These are phyloP conservation scores for Pythium guiyangense DNA, from an alignment of 352 stramenopile genomes.

Conservation along the genomic window DNA sequence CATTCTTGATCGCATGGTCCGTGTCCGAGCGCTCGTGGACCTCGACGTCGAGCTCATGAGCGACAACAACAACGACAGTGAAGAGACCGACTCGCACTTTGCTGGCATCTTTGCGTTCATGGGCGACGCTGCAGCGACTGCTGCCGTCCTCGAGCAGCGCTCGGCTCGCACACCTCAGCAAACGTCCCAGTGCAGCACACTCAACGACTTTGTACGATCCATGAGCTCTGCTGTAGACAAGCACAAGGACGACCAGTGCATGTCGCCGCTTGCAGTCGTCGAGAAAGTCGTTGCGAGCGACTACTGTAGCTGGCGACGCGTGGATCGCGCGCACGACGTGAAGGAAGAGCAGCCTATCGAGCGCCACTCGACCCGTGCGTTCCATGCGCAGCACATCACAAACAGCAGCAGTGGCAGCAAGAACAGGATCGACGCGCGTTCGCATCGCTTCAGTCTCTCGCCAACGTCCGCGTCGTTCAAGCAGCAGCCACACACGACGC, in stretches of 20 bases:
- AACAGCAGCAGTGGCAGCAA: not conserved
- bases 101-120: conserved; percentile 19
- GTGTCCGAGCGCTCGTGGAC: conserved; percentile 16
- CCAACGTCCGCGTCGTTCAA: not conserved
- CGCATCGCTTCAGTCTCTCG: too few relatives aligned
- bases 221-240: not conserved
- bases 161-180: not conserved
- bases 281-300: conserved; percentile 23
- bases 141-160: not conserved
- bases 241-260: not conserved
- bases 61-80: not conserved
- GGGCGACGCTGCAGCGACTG: not conserved
- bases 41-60: conserved; percentile 16
- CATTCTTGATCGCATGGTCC: not conserved
- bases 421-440: not conserved
- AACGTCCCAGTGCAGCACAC: not conserved
- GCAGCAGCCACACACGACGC: not conserved
- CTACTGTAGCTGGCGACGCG: conserved; percentile 19
- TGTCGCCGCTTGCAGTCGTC: not conserved
- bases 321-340: not conserved
- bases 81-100: not conserved
- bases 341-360: not conserved
- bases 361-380: not conserved
- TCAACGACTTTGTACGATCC: conserved; percentile 1
- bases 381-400: not conserved